Base-by-base conservation (phyloP, 805 yeast genomes). In the Saccharomyces kudriavzevii region DNA sequence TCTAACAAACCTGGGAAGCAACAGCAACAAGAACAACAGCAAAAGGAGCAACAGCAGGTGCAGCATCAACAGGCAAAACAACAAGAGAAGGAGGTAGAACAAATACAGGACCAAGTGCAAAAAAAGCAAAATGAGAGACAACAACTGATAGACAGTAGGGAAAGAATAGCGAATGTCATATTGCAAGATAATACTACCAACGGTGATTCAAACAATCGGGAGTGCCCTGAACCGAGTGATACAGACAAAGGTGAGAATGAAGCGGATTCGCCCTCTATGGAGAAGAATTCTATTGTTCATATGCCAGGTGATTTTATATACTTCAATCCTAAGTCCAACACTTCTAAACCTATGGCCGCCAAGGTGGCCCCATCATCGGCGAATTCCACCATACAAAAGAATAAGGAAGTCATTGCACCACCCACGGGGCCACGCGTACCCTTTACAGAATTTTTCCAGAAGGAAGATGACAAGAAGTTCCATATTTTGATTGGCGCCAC, bases 401-500 rank as follows among this genome's bases (percentile, higher is more conserved):
- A 45, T 6, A 25, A 65, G 75, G 84, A 11, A 70, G 81, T 20
- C 70, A 81, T 24, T 82, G 82, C 13, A 73, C 77, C 49, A 81
- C 84, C 1, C 25, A 55, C 56, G 3, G 70, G 64, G 4, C 86
- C 88, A 1, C 82, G 84, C 17, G 84, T 84, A 0, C 92, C 92
- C 26, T 87, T 87, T 61, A 84, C 84, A 29, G 83, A 86, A 58
- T 87, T 82, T 66, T 74, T 87, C 54, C 79, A 81, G 52, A 83
- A 82, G 61, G 71, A 84, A 62, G 94, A 89, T 66, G 96, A 89
- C 66, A 87, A 84, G 47, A 91, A 90, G 65, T 77, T 89, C 53
- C 99, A 94, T 69, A 84, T 94, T 47, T 74, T 94, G 54, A 75
- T 94, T 46, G 99, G 95, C 20, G 96, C 95, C 20, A 89, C 98